These are phyloP conservation scores for Polyplosphaeria fusca DNA, from an alignment of 495 filamentous ascomycete species.

Conservation along the genomic window DNA sequence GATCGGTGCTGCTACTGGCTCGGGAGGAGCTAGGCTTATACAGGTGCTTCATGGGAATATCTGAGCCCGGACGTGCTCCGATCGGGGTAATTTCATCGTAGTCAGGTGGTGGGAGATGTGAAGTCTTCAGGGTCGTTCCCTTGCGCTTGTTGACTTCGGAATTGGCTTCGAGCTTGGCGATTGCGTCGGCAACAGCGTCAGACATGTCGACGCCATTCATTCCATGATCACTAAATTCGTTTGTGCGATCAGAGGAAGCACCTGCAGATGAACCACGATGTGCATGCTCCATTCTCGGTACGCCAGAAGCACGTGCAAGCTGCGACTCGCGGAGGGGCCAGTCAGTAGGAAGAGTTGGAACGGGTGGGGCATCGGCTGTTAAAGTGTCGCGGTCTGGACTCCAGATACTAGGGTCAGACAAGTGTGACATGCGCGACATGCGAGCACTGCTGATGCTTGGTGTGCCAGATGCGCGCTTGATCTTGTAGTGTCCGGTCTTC, in stretches of 20 bases:
- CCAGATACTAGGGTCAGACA: background rate
- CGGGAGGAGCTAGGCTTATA: background rate
- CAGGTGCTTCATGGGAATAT: background rate
- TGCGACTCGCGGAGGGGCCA: slow-evolving; percentile 28
- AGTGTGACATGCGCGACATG: background rate
- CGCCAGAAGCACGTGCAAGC: slow-evolving; percentile 2
- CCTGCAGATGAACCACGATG: slow-evolving; percentile 1
- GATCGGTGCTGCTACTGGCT: background rate
- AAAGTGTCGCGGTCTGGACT: slow-evolving; percentile 6
- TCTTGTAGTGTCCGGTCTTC: slow-evolving; percentile 19
- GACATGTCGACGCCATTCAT: slow-evolving; percentile 4
- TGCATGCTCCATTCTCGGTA: slow-evolving; percentile 14
- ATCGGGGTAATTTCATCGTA: slow-evolving; percentile 12
- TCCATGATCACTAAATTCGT: background rate
- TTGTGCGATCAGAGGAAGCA: background rate
- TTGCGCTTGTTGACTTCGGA: background rate
- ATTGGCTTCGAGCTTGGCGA: slow-evolving; percentile 20
- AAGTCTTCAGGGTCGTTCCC: background rate
- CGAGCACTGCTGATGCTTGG: background rate
- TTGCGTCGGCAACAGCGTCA: slow-evolving; percentile 9
- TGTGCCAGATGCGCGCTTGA: slow-evolving; percentile 11
- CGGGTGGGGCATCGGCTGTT: slow-evolving; percentile 5
- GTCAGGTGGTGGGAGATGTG: background rate
- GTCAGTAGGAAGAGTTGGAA: slow-evolving; percentile 7
- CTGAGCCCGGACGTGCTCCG: background rate